Percentiles rank a stretch among this genome's conserved stretches.
These are phyloP conservation scores for Pyronema domesticum DNA, from an alignment of 495 filamentous ascomycete species.

Conservation along the genomic window DNA sequence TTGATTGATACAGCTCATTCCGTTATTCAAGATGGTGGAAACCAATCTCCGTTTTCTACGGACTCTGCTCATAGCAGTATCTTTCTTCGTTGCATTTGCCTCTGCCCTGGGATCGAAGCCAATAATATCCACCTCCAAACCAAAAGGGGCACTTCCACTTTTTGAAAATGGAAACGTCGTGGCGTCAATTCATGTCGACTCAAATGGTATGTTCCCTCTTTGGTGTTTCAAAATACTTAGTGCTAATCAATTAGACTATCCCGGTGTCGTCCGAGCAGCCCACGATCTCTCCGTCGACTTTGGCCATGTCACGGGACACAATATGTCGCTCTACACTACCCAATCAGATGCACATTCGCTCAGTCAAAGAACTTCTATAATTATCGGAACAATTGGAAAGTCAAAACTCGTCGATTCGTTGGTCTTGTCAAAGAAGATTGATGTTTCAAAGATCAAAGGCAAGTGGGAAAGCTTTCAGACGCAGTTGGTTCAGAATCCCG, in stretches of 20 bases:
- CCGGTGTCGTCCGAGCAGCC: slow-evolving; percentile 49
- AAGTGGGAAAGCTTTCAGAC: slow-evolving; percentile 57
- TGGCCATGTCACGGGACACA: slow-evolving; percentile 45
- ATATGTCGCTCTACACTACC: slow-evolving; percentile 37
- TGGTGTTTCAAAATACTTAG: not conserved
- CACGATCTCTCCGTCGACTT: slow-evolving; percentile 53
- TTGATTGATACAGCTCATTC: no score
- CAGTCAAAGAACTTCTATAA: slow-evolving; percentile 37
- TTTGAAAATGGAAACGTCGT: not conserved
- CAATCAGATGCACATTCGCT: slow-evolving; percentile 28
- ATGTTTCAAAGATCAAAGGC: slow-evolving; percentile 36
- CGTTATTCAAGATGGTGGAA: not conserved
- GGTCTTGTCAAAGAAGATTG: slow-evolving; percentile 35
- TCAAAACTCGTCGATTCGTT: slow-evolving; percentile 43
- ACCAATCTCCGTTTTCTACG: not conserved
- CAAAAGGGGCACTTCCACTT: not conserved
- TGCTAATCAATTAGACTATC: slow-evolving; percentile 33
- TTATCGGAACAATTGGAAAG: slow-evolving; percentile 50
- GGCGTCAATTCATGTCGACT: not conserved
- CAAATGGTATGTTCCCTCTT: not conserved
- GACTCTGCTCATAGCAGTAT: not conserved
- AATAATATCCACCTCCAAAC: not conserved
- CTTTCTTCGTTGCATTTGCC: not conserved
- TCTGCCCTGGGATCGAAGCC: not conserved
- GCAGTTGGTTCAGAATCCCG: slow-evolving; percentile 39